Evolutionary conservation across 2,329 filamentous ascomycete genomes (phyloP), one percentile per base, ranked within the genome.

Genomic region (Drechslerella coelobrocha): DNA sequence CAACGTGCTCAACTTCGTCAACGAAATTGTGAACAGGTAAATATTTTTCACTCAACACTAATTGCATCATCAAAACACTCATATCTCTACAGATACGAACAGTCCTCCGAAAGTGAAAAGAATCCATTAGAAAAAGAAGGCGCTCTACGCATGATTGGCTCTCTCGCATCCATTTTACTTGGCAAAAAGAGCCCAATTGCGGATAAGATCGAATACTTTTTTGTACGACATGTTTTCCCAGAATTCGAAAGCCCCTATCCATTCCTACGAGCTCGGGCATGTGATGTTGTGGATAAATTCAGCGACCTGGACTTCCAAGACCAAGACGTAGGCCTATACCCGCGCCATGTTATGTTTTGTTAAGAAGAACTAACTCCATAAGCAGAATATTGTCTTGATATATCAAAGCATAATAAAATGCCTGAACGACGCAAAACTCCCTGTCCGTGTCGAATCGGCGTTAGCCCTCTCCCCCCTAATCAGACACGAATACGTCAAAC

Each of bases 141-240:
- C 76, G 94, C 94, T 51, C 80, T 99, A 77, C 86, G 94, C 72
- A 97, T 99, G 91, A 97, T 99, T 77, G 94, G 92, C 24, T 97
- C 93, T 0, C 82, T 99, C 50, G 91, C 94, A 0, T 90, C 91
- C 29, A 93, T 99, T 56, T 95, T 99, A 52, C 84, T 99, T 34
- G 91, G 92, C 75, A 99, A 97, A 84, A 97, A 97, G 84, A 97
- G 92, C 77, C 94, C 94, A 0, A 97, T 99, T 74, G 94, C 93
- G 34, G 90, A 96, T 77, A 92, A 97, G 79, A 92, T 97, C 63
- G 94, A 99, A 80, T 97, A 96, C 80, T 99, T 99, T 83, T 89
- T 99, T 75, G 93, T 97, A 57, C 90, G 93, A 77, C 96, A 97
- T 77, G 94, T 99, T 63, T 97, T 99, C 83, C 94, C 94, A 50